A percentile compares a stretch with the other conserved stretches of the same genome.
Evolutionary conservation across 257 asterid genomes (phyloP).

Genomic region (Penstemon davidsonii): DNA sequence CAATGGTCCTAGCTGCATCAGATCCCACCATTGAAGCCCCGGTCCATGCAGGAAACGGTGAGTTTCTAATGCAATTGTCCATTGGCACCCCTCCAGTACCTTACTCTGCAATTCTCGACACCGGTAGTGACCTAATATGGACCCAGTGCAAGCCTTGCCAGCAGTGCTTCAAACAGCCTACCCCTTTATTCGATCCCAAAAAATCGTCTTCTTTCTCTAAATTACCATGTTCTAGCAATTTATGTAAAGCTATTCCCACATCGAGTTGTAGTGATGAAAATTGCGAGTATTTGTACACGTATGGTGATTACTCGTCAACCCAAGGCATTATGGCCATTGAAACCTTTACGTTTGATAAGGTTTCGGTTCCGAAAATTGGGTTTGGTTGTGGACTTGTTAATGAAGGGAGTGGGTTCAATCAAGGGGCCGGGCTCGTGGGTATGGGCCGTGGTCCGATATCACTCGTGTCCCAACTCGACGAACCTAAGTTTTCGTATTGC

Average conservation of each 20-base stretch:
- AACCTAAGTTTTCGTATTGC: slow-evolving; percentile 74
- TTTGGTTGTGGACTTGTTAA: slow-evolving; percentile 86
- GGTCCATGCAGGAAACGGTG: slow-evolving; percentile 76
- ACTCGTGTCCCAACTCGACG: slow-evolving; percentile 74
- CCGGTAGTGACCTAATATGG: slow-evolving; percentile 76
- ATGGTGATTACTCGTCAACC: slow-evolving; percentile 77
- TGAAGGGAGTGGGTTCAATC: slow-evolving; percentile 67
- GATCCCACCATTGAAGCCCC: slow-evolving; percentile 46
- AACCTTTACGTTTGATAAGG: slow-evolving; percentile 55
- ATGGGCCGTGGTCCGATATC: slow-evolving; percentile 82
- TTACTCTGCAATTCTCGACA: slow-evolving; percentile 66
- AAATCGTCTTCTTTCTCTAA: slow-evolving; percentile 53
- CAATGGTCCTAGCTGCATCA: slow-evolving; percentile 45
- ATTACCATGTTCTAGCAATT: slow-evolving; percentile 49
- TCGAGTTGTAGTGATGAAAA: slow-evolving; percentile 42
- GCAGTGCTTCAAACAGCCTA: slow-evolving; percentile 48
- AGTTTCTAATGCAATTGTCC: slow-evolving; percentile 67
- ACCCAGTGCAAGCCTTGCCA: slow-evolving; percentile 72
- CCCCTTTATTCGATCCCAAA: slow-evolving; percentile 59
- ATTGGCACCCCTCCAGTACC: slow-evolving; percentile 62
- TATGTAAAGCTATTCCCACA: slow-evolving; percentile 53
- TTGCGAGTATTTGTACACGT: slow-evolving; percentile 65
- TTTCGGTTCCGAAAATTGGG: slow-evolving; percentile 45
- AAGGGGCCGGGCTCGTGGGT: slow-evolving; percentile 82
- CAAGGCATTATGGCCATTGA: slow-evolving; percentile 70